Percentiles rank a stretch among this genome's conserved stretches.
Conservation (phyloP, 257 asterid species). For the Anisodus tanguticus region DNA sequence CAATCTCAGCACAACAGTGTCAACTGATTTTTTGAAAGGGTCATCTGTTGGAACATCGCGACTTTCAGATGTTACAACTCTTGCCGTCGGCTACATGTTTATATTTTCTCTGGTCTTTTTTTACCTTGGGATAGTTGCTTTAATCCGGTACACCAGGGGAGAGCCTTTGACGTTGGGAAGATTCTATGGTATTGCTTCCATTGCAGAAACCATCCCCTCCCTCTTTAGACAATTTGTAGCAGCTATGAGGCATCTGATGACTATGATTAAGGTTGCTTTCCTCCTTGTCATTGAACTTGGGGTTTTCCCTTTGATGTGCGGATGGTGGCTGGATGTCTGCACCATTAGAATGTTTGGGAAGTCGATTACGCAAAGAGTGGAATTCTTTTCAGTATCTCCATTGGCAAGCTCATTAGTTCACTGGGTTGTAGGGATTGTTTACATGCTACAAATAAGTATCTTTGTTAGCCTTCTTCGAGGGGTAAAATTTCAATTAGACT, state of each 20-base stretch:
- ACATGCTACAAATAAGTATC: constrained; percentile 98
- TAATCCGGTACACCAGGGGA: constrained; percentile 88
- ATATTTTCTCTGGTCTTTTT: constrained; percentile 75
- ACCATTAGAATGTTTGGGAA: constrained; percentile 95
- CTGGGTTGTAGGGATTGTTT: constrained; percentile 97
- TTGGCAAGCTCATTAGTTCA: constrained; percentile 97
- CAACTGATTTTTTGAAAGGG: constrained; percentile 65
- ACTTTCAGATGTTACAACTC: constrained; percentile 94
- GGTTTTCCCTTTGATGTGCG: constrained; percentile 97
- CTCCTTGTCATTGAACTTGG: constrained; percentile 98
- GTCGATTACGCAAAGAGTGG: constrained; percentile 88
- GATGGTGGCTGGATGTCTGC: constrained; percentile 99
- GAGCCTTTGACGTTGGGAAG: constrained; percentile 95
- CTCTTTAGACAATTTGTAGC: constrained; percentile 90
- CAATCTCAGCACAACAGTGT: constrained; percentile 62
- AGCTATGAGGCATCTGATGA: constrained; percentile 96
- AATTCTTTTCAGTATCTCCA: constrained; percentile 93
- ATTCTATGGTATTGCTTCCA: constrained; percentile 91
- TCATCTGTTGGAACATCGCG: constrained; percentile 70
- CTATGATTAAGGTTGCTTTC: constrained; percentile 98
- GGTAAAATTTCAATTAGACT: constrained; percentile 51
- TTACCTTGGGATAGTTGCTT: constrained; percentile 81
- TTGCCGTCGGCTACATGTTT: constrained; percentile 93
- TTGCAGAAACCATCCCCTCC: constrained; percentile 92
- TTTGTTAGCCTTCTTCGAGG: constrained; percentile 99